Base-by-base conservation (phyloP, 192 early-diverging fungal species). In the Geranomyces michiganensis region DNA sequence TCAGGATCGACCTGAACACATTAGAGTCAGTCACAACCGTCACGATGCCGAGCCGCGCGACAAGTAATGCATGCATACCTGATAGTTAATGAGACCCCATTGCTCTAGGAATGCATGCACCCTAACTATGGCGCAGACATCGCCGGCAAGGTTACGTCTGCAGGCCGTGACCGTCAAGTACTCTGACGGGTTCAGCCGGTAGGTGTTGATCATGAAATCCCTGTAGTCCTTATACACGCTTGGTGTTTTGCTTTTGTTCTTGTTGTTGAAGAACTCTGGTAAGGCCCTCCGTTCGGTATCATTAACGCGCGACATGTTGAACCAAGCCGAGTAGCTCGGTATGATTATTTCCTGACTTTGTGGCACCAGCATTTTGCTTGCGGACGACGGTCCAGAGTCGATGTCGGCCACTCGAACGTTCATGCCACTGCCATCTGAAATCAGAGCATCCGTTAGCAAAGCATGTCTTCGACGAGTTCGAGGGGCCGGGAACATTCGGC, bases 61-160 rank as follows among this genome's bases (percentile, higher is more conserved):
- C 7, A 8, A 53, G 36, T n/a, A 15, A 8, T 7, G 19, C 51
- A n/a, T 24, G 45, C n/a, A 19, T 76, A 94, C 92, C 86, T 99
- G 94, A 79, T 97, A 95, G 80, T 99, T 99, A 73, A 99, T 93
- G 31, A 99, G 82, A 0, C 97, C 97, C 97, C 97, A 99, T 76
- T 99, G 96, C 80, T 99, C 96, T 56, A 99, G 82, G 67, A 99
- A 96, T 2, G 96, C 93, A 81, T 99, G 97, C 4, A 99, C 95
- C 56, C 97, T 85, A 79, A 98, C 95, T 63, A 99, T 97, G 2
- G 96, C 93, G 74, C 97, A 97, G 8, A 99, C 97, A 82, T 99
- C 97, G 26, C 97, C 97, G 0, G 95, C 94, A 71, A 99, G 81
- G 78, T 98, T 97, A 26, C 97, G 82, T 58, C 96, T 79, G 80